These are phyloP conservation scores for Phytopythium oedochilum DNA, from an alignment of 352 stramenopile genomes.

Conservation along the genomic window DNA sequence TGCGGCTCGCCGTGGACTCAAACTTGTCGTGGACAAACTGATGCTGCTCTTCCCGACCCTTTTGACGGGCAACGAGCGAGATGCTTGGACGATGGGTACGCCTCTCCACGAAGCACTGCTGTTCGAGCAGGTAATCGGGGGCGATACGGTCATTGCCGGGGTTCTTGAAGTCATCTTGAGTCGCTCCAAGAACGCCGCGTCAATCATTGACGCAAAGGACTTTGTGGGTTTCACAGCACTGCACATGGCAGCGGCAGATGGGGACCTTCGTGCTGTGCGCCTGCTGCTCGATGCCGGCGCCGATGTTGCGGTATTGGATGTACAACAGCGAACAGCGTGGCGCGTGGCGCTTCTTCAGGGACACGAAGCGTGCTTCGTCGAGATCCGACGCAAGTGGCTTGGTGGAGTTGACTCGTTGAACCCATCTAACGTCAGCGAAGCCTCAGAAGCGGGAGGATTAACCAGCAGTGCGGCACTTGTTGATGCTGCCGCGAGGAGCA, in stretches of 20 bases:
- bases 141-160: constrained; percentile 15
- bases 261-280: constrained; percentile 31
- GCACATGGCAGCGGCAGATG: constrained; percentile 43
- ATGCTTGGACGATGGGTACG: constrained; percentile 39
- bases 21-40: constrained; percentile 38
- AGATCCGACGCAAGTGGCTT: constrained; percentile 62
- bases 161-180: constrained; percentile 27
- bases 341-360: constrained; percentile 44
- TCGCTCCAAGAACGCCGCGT: constrained; percentile 13
- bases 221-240: constrained; percentile 54
- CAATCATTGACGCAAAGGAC: constrained; percentile 43
- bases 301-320: constrained; percentile 41
- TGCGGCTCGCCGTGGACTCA: constrained; percentile 37
- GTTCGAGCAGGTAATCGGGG: constrained; percentile 4
- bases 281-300: constrained; percentile 39
- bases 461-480: constrained; percentile 10
- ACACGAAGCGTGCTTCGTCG: constrained; percentile 55
- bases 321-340: constrained; percentile 46
- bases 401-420: constrained; percentile 6
- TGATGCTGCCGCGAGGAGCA: constrained; percentile 6
- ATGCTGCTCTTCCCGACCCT: constrained; percentile 40
- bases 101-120: constrained; percentile 46
- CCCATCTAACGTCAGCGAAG: not conserved
- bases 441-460: not conserved
- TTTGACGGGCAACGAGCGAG: constrained; percentile 30